A percentile compares a stretch with the other conserved stretches of the same genome.
These are phyloP conservation scores for Myxozyma lipomycoides DNA, from an alignment of 805 yeast genomes.

Conservation along the genomic window DNA sequence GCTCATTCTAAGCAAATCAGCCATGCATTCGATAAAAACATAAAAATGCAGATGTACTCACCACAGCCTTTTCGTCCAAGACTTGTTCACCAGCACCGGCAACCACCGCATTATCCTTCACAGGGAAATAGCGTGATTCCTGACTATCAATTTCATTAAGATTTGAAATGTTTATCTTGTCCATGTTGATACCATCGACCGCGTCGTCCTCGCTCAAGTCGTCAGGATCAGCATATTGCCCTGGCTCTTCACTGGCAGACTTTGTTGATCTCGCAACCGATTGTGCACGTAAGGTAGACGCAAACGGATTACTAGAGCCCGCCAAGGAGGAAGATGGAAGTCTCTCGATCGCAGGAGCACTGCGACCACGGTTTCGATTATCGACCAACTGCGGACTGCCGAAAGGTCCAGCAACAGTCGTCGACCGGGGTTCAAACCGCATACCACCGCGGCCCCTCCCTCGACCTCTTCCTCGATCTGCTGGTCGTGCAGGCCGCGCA, in stretches of 20 bases:
- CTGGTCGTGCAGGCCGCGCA: slow-evolving; percentile 3
- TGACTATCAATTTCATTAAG: slow-evolving; percentile 7
- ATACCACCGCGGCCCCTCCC: slow-evolving; percentile 12
- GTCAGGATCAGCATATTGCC: neutral
- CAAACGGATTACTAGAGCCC: neutral
- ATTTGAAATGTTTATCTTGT: slow-evolving; percentile 13
- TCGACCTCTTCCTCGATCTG: slow-evolving; percentile 13
- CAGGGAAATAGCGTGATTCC: slow-evolving; percentile 17
- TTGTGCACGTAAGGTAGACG: neutral
- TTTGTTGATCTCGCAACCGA: neutral
- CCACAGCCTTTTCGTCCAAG: slow-evolving; percentile 10
- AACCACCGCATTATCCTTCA: slow-evolving; percentile 13
- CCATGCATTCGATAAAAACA: neutral
- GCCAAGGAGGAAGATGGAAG: neutral
- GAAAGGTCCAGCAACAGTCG: slow-evolving; percentile 23
- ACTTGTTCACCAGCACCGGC: slow-evolving; percentile 10
- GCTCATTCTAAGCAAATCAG: neutral
- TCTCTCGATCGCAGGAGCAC: slow-evolving; percentile 6
- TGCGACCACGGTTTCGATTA: neutral
- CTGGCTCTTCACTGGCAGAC: neutral
- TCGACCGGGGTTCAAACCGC: slow-evolving; percentile 11
- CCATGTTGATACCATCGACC: slow-evolving; percentile 20
- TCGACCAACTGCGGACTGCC: slow-evolving; percentile 24
- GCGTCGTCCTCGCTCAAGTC: slow-evolving; percentile 14
- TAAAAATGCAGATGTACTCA: neutral